A percentile compares a stretch with the other conserved stretches of the same genome.
phyloP scores from a whole-genome alignment of 331 rosid species.

The Malus hybrid region DNA sequence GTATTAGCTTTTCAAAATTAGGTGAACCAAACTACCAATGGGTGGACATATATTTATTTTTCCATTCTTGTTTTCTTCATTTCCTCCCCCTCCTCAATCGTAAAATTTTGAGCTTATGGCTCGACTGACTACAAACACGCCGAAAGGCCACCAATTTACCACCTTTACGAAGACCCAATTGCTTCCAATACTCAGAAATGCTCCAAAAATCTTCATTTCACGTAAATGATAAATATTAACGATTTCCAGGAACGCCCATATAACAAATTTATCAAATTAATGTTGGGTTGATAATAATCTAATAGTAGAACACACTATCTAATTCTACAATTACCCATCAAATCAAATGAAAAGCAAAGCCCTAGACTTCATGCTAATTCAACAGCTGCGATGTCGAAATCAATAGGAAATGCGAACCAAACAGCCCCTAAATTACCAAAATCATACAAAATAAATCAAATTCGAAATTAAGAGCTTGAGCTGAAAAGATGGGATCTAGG shows the following conservation, averaged over 20 bases:
- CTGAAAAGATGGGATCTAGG: constrained; percentile 1
- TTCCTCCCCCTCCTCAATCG: background rate
- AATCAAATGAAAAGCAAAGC: background rate
- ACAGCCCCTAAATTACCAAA: background rate
- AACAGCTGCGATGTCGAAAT: background rate
- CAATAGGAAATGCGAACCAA: background rate
- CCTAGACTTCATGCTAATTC: background rate
- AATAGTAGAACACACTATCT: background rate
- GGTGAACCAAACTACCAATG: background rate
- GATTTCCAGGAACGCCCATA: background rate
- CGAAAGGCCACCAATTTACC: background rate
- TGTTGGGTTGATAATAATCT: background rate
- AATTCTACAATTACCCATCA: background rate
- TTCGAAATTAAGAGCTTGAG: background rate
- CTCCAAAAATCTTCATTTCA: background rate
- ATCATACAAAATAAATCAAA: background rate
- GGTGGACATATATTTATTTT: background rate
- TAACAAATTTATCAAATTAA: background rate
- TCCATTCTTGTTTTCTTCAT: background rate
- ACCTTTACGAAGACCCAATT: background rate
- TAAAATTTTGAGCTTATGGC: background rate
- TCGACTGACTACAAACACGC: background rate
- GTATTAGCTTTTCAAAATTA: background rate
- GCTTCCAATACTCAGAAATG: background rate
- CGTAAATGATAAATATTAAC: background rate